phyloP scores from a whole-genome alignment of 306 rosid genomes.

The Begonia masoniana region DNA sequence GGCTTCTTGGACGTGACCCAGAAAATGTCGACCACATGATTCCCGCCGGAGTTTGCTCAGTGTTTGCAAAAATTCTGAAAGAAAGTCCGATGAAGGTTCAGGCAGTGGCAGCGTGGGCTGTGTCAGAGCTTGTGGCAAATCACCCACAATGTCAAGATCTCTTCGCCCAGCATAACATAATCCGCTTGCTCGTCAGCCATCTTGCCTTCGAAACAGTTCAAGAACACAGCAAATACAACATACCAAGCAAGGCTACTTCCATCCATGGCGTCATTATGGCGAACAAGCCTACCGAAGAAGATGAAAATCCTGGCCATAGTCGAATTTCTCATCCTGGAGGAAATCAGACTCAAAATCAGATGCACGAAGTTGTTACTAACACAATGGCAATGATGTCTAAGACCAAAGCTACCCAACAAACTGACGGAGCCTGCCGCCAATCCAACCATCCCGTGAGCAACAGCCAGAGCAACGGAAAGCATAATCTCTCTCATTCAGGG shows the following conservation, averaged over 20 bases:
- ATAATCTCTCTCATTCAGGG: conserved; percentile 28
- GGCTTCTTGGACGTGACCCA: conserved; percentile 51
- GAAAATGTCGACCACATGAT: conserved; percentile 57
- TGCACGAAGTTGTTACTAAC: conserved; percentile 43
- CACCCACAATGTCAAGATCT: conserved; percentile 64
- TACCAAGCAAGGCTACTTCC: conserved; percentile 42
- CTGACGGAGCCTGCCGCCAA: conserved; percentile 12
- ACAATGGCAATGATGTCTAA: conserved; percentile 40
- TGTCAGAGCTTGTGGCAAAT: conserved; percentile 49
- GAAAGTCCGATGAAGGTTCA: conserved; percentile 76
- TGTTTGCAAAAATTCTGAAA: conserved; percentile 52
- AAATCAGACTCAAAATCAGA: conserved; percentile 17
- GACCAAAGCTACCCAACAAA: background rate
- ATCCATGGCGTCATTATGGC: conserved; percentile 69
- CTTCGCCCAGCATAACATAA: conserved; percentile 62
- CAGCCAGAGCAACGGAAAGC: conserved; percentile 2
- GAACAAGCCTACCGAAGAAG: conserved; percentile 9
- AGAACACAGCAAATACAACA: conserved; percentile 66
- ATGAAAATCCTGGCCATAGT: conserved; percentile 2
- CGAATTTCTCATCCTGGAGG: conserved; percentile 37
- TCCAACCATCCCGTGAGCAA: background rate
- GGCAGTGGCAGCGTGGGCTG: conserved; percentile 52
- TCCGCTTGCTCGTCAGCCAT: conserved; percentile 57
- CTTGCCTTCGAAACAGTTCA: conserved; percentile 77
- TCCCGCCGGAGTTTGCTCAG: conserved; percentile 44